Evolutionary conservation across 441 rosid species (phyloP), one percentile per base, ranked within the genome.

Genomic region (Aquilaria agallochum): DNA sequence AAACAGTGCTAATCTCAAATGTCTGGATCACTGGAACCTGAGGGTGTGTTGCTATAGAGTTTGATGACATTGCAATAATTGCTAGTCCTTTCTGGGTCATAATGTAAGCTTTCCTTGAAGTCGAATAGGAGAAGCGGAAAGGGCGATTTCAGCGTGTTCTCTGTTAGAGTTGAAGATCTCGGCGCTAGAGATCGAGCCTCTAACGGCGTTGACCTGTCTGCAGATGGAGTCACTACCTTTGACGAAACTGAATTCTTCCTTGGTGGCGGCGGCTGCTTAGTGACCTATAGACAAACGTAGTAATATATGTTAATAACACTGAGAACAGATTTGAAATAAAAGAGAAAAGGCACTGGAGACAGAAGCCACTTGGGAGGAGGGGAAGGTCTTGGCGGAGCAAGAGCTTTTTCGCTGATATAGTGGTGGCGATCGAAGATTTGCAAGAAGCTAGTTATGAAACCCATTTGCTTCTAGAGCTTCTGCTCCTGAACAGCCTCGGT

Each of bases 391-490:
- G 66, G 83, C 57, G 63, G 87, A 11, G 78, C 67, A 65, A 51
- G 78, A 70, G 71, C 92, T 92, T 68, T 83, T 83, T 20, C 84
- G 44, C 82, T 62, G 69, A 88, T 74, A 61, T 82, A 60, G 60
- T 85, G 87, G 59, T 83, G 82, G 57, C 96, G 96, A 70, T 94
- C 98, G 68, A 94, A 90, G 76, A 94, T 90, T 77, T 94, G 93
- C 71, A 90, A 78, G 83, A 94, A 88, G 42, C 96, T 97, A 53
- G 96, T 75, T 95, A 94, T 88, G 88, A 97, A 94, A 1, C 98
- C 98, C 75, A 86, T 82, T 45, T 88, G 95, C 67, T 78, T 78
- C 51, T 81, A 76, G 47, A 82, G 69, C 67, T 73, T 77, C 73
- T 72, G 73, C 33, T 86, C 89, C 56, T 73, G 82, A 49, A 77